These are phyloP conservation scores for Purpureocillium takamizusanense DNA, from an alignment of 2,329 filamentous ascomycete genomes.

Conservation along the genomic window DNA sequence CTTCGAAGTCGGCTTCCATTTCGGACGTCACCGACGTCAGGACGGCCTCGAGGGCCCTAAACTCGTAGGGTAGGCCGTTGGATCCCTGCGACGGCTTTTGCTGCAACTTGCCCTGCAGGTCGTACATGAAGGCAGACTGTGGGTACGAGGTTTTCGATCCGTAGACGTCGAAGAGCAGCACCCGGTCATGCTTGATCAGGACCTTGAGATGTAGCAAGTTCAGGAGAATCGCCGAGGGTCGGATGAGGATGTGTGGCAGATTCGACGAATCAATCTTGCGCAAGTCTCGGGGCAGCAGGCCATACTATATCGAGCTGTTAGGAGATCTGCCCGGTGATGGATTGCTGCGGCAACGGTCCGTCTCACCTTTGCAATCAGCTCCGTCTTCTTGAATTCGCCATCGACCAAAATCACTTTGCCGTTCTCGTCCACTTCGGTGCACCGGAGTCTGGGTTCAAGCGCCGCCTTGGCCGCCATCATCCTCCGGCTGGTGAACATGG, in stretches of 20 bases:
- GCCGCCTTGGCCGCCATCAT: constrained; percentile 66
- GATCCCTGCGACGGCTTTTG: constrained; percentile 56
- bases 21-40: constrained; percentile 88
- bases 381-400: constrained; percentile 94
- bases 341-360: background rate
- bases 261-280: constrained; percentile 97
- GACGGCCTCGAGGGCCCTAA: constrained; percentile 89
- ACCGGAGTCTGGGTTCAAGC: constrained; percentile 77
- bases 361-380: constrained; percentile 82
- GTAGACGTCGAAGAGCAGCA: constrained; percentile 93
- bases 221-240: constrained; percentile 85
- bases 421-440: constrained; percentile 89
- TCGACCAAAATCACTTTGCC: constrained; percentile 89
- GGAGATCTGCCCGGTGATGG: background rate
- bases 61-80: constrained; percentile 79
- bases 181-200: constrained; percentile 87
- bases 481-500: constrained; percentile 60
- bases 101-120: constrained; percentile 83
- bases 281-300: constrained; percentile 84
- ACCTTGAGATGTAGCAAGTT: constrained; percentile 95
- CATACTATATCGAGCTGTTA: constrained; percentile 52
- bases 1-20: constrained; percentile 88
- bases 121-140: constrained; percentile 96
- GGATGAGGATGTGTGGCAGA: constrained; percentile 88
- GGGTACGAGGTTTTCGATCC: constrained; percentile 91